phyloP scores from a whole-genome alignment of 2,329 filamentous ascomycete species.

The Talaromyces verruculosus region DNA sequence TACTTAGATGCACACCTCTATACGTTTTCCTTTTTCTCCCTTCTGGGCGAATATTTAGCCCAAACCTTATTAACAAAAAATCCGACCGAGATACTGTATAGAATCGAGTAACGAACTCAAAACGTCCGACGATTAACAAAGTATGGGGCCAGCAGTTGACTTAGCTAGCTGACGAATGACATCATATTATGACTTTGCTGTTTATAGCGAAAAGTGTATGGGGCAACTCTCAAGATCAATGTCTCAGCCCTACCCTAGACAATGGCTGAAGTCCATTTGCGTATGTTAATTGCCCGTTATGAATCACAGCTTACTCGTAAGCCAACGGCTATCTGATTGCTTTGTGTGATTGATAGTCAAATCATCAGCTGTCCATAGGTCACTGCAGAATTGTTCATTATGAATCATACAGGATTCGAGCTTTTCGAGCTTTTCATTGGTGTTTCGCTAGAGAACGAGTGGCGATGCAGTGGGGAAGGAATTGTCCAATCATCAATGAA shows the following conservation, averaged over 20 bases:
- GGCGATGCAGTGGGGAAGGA: not conserved
- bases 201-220: not conserved
- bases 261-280: not conserved
- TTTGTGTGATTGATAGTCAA: not conserved
- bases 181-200: not conserved
- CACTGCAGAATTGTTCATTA: slow-evolving; percentile 8
- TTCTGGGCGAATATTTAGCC: not conserved
- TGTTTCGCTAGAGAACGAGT: not conserved
- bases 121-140: not conserved
- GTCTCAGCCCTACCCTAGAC: not conserved
- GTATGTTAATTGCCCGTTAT: not conserved
- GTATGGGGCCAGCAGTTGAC: not conserved
- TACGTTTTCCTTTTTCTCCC: too few relatives aligned
- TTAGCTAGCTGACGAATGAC: not conserved
- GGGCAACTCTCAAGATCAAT: not conserved
- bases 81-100: not conserved
- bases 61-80: not conserved
- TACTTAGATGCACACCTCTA: not conserved
- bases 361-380: not conserved
- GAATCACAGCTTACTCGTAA: not conserved
- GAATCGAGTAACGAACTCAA: not conserved
- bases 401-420: slow-evolving; percentile 13
- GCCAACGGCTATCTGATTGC: not conserved
- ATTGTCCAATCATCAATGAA: not conserved
- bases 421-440: slow-evolving; percentile 5